Evolutionary conservation across 768 basidiomycete species (phyloP).

Genomic region (Leucocoprinus sp.): DNA sequence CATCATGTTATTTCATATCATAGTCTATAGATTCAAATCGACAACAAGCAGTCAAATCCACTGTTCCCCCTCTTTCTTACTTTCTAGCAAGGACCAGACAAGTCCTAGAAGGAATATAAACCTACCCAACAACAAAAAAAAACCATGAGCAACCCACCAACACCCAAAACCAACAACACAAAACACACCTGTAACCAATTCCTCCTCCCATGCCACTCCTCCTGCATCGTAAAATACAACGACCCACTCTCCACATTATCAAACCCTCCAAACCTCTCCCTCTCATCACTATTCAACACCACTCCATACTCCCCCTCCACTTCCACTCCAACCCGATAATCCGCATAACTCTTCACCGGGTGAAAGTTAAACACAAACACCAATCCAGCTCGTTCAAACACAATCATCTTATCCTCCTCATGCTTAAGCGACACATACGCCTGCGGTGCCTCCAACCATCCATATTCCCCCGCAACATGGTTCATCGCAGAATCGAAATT

Average conservation of each 20-base stretch:
- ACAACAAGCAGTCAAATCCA: too few relatives aligned
- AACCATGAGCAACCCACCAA: too few relatives aligned
- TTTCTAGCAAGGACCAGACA: constrained; percentile 55
- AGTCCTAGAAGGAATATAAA: constrained; percentile 64
- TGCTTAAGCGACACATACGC: constrained; percentile 93
- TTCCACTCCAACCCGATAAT: constrained; percentile 91
- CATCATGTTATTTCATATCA: too few relatives aligned
- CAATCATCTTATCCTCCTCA: constrained; percentile 87
- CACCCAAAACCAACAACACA: neutral
- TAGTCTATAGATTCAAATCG: too few relatives aligned
- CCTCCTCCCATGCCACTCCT: constrained; percentile 89
- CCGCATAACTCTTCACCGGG: constrained; percentile 80
- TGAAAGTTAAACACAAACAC: constrained; percentile 98
- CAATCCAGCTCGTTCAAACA: constrained; percentile 88
- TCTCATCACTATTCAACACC: constrained; percentile 79
- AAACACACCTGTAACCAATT: constrained; percentile 76
- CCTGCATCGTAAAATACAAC: constrained; percentile 70
- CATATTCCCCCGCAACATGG: constrained; percentile 64
- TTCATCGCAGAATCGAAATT: constrained; percentile 95
- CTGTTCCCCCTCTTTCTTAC: too few relatives aligned
- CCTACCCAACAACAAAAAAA: constrained; percentile 32
- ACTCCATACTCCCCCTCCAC: constrained; percentile 77
- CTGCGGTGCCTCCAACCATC: constrained; percentile 81
- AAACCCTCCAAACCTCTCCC: constrained; percentile 85
- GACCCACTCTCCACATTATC: constrained; percentile 61